Percentiles rank a stretch among this genome's conserved stretches.
Conservation (phyloP, 2,329 filamentous ascomycete genomes). For the Aaosphaeria pasadenensis region DNA sequence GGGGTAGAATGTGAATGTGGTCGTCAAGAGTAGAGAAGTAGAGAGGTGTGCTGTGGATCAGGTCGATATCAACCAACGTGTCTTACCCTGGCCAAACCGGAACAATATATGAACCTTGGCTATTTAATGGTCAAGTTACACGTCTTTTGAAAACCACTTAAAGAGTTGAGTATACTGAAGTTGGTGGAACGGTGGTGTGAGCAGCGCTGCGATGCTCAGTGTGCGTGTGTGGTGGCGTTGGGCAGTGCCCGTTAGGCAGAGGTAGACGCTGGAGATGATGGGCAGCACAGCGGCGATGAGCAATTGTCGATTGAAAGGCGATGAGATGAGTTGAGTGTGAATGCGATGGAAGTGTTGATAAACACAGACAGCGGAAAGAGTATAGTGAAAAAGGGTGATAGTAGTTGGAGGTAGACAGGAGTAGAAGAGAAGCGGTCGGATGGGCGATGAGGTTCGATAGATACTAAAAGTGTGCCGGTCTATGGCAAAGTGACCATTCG, state of each 20-base stretch:
- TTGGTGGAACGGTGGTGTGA: neutral
- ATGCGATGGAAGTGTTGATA: slow-evolving; percentile 14
- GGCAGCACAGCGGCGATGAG: neutral
- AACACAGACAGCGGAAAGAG: slow-evolving; percentile 17
- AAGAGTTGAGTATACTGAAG: no score
- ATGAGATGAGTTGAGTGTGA: slow-evolving; percentile 5
- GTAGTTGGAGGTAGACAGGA: slow-evolving; percentile 17
- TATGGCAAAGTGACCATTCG: slow-evolving; percentile 31
- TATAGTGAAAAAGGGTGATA: slow-evolving; percentile 16
- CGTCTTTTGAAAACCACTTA: no score
- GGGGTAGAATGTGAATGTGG: no score
- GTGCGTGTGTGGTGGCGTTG: slow-evolving; percentile 20
- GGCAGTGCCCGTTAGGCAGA: slow-evolving; percentile 23
- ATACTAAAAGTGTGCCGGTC: slow-evolving; percentile 29
- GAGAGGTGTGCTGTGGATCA: neutral
- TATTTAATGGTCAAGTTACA: slow-evolving; percentile 10
- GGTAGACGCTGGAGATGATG: slow-evolving; percentile 5
- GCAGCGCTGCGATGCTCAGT: slow-evolving; percentile 9
- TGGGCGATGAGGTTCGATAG: slow-evolving; percentile 25
- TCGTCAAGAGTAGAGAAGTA: no score
- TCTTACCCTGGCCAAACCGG: slow-evolving; percentile 7
- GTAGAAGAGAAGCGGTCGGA: slow-evolving; percentile 14
- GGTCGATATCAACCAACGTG: slow-evolving; percentile 11
- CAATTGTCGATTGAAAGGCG: neutral
- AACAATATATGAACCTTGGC: slow-evolving; percentile 9